phyloP scores from a whole-genome alignment of 345 rosid genomes.

The Schrenkiella parvula region DNA sequence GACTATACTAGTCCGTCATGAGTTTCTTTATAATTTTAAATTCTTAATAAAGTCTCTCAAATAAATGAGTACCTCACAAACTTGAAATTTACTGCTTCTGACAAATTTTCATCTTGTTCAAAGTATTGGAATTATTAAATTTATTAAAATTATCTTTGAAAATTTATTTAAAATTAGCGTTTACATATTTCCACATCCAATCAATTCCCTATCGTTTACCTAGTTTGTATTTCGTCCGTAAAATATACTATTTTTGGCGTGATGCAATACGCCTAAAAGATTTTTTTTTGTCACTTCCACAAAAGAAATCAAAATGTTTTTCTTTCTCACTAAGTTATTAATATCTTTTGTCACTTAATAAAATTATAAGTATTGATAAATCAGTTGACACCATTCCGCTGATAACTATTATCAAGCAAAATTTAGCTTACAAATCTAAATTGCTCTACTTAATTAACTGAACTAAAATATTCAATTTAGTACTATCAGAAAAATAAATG shows the following conservation, averaged over 20 bases:
- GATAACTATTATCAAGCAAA: not conserved
- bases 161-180: no score
- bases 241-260: conserved; percentile 13
- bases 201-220: not conserved
- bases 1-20: not conserved
- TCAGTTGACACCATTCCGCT: not conserved
- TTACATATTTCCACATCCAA: not conserved
- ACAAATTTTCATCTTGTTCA: not conserved
- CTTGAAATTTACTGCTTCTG: not conserved
- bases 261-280: conserved; percentile 25
- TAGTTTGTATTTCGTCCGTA: conserved; percentile 11
- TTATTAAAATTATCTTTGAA: not conserved
- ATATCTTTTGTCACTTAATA: not conserved
- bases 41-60: not conserved
- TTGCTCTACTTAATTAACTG: not conserved
- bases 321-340: conserved; percentile 27
- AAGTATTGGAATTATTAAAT: not conserved
- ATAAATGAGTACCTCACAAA: not conserved
- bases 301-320: conserved; percentile 4
- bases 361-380: not conserved
- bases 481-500: not conserved
- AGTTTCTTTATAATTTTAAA: not conserved
- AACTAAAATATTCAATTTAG: not conserved
- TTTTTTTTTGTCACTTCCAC: conserved; percentile 24
- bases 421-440: not conserved